A percentile compares a stretch with the other conserved stretches of the same genome.
These are phyloP conservation scores for Metschnikowia vanudenii DNA, from an alignment of 805 yeast species.

Conservation along the genomic window DNA sequence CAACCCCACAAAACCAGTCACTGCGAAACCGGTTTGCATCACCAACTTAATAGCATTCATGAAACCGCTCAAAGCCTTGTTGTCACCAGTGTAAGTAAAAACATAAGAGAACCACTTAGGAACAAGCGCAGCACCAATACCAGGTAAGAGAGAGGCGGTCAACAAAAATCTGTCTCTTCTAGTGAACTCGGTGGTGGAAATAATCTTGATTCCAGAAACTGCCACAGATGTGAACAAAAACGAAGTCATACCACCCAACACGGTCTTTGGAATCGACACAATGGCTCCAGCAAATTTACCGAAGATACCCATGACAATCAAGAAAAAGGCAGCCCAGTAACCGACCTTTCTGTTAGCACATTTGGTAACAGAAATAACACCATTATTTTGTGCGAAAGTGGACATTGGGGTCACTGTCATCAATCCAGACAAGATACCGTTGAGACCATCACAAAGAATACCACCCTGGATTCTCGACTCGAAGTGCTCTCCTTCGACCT, in stretches of 20 bases:
- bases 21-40: slow-evolving; percentile 21
- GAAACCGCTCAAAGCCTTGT: slow-evolving; percentile 17
- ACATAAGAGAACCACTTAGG: slow-evolving; percentile 19
- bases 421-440: slow-evolving; percentile 73
- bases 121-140: slow-evolving; percentile 19
- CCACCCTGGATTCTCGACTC: slow-evolving; percentile 93
- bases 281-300: slow-evolving; percentile 53
- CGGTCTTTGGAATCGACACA: slow-evolving; percentile 71
- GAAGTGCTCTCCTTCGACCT: slow-evolving; percentile 76
- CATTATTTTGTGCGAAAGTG: slow-evolving; percentile 92
- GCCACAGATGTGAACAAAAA: slow-evolving; percentile 22
- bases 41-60: slow-evolving; percentile 20
- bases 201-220: slow-evolving; percentile 21
- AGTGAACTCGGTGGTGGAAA: slow-evolving; percentile 22
- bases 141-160: slow-evolving; percentile 20
- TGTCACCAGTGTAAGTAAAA: slow-evolving; percentile 18
- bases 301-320: slow-evolving; percentile 83
- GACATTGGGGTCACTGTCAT: slow-evolving; percentile 88
- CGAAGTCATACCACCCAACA: slow-evolving; percentile 22
- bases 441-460: slow-evolving; percentile 82
- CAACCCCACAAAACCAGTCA: slow-evolving; percentile 20
- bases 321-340: slow-evolving; percentile 75
- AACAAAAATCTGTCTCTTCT: slow-evolving; percentile 21
- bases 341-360: slow-evolving; percentile 86
- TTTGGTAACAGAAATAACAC: slow-evolving; percentile 88